A percentile compares a stretch with the other conserved stretches of the same genome.
phyloP scores from a whole-genome alignment of 805 yeast species.

The Helenozyma baotianmanensis region DNA sequence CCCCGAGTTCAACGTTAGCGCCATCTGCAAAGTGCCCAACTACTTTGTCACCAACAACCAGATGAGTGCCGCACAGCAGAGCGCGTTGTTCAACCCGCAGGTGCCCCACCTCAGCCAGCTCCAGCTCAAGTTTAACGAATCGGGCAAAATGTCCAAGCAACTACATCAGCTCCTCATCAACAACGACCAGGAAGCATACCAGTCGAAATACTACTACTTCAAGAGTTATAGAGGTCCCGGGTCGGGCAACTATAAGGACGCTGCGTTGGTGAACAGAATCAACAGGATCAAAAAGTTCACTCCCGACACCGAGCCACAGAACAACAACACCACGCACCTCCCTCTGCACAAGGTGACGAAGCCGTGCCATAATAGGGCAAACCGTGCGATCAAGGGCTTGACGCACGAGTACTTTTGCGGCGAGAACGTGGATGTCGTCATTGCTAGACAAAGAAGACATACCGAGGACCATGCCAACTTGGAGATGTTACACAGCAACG shows the following conservation, averaged over 20 bases:
- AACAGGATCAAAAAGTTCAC: constrained; percentile 25
- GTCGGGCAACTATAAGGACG: constrained; percentile 42
- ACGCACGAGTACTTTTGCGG: constrained; percentile 30
- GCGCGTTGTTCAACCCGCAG: constrained; percentile 9
- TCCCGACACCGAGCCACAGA: constrained; percentile 7
- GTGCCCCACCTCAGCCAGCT: constrained; percentile 8
- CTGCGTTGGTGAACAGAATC: constrained; percentile 35
- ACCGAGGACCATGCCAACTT: constrained; percentile 35
- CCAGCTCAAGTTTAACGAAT: constrained; percentile 20
- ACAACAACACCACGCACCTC: constrained; percentile 22
- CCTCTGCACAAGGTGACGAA: constrained; percentile 15
- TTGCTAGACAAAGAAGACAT: constrained; percentile 25
- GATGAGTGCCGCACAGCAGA: constrained; percentile 19
- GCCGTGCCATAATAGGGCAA: constrained; percentile 12
- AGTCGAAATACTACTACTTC: constrained; percentile 36
- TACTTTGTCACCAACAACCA: constrained; percentile 33
- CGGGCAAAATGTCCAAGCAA: constrained; percentile 26
- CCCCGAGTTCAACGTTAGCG: constrained; percentile 38
- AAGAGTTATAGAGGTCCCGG: constrained; percentile 43
- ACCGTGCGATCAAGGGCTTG: constrained; percentile 34
- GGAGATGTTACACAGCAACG: constrained; percentile 41
- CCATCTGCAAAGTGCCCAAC: constrained; percentile 40
- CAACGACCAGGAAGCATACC: constrained; percentile 33
- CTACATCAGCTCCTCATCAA: constrained; percentile 32
- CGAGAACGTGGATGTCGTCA: constrained; percentile 25